Percentiles rank a stretch among this genome's conserved stretches.
These are phyloP conservation scores for Lecanosticta acicola DNA, from an alignment of 2,329 filamentous ascomycete genomes.

Conservation along the genomic window DNA sequence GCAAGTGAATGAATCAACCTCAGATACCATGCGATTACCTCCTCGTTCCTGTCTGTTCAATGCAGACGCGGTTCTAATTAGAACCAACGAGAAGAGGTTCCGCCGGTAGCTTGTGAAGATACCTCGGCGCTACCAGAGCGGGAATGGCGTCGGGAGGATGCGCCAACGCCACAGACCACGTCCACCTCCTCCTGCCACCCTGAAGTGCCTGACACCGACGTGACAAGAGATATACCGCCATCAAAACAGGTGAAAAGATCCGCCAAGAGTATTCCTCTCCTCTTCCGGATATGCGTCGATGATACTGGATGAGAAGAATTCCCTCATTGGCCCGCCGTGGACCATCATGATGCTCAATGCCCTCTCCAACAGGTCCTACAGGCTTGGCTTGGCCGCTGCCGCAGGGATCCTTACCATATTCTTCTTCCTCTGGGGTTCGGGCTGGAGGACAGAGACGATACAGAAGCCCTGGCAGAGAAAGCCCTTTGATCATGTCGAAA, in stretches of 20 bases:
- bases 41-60: background rate
- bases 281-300: background rate
- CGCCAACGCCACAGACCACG: no score
- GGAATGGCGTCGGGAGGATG: no score
- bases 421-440: conserved; percentile 4
- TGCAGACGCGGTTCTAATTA: no score
- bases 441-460: background rate
- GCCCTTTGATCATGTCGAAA: background rate
- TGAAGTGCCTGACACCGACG: no score
- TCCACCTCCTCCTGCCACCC: no score
- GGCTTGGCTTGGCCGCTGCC: background rate
- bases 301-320: background rate
- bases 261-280: no score
- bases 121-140: no score
- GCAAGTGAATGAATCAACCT: background rate
- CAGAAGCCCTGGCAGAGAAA: background rate
- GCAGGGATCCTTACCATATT: background rate
- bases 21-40: background rate
- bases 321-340: background rate
- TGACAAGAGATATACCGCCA: no score
- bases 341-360: background rate
- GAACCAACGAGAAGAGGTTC: no score
- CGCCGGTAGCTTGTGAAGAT: no score
- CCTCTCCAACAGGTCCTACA: conserved; percentile 4
- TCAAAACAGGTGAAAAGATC: no score